Base-by-base conservation (phyloP, 768 basidiomycete genomes). In the Holtermannia corniformis region DNA sequence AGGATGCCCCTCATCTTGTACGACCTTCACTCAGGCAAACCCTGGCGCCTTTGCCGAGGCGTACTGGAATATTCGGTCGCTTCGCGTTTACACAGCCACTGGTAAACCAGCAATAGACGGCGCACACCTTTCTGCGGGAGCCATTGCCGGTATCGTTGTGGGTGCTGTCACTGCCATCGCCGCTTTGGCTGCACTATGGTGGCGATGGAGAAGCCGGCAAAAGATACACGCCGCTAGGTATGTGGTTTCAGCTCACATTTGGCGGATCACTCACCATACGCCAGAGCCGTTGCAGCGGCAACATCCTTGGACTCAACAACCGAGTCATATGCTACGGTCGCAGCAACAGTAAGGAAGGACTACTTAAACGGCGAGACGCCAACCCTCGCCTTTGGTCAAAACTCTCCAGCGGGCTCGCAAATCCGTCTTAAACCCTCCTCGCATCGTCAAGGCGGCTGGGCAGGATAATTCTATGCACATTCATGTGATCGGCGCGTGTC, bases 31-130 rank as follows among this genome's bases (percentile, higher is more conserved):
- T 25, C 68, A 80, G 65, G 77, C 79, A 55, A 77, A 81, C 58
- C 84, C 85, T 0, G 53, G 62, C 4, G 77, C 75, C 12, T 86
- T 86, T 70, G 40, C 55, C 11, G 75, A 83, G 16, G 82, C 85
- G 1, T 86, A 82, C 68, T 87, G 83, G 83, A 80, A 80, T 56
- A 76, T 87, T 67, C 79, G 80, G 59, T 76, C 78, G 16, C 67
- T 86, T 27, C 75, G 77, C 26, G 75, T 84, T 14, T 86, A 83
- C 67, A 71, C 61, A 13, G 49, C 62, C 13, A 52, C 47, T 14
- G 67, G 67, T 11, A 47, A 61, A 27, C 44, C 61, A 13, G 59
- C 64, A 19, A 40, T 52, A 22, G 44, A 47, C 11, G 42, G 49
- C 3, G 23, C 22, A 1, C 49, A 47, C 4, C 44, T 69, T 11